Percentiles rank a stretch among this genome's conserved stretches.
phyloP scores from a whole-genome alignment of 106 monocot genomes.

The Chionographis japonica region DNA sequence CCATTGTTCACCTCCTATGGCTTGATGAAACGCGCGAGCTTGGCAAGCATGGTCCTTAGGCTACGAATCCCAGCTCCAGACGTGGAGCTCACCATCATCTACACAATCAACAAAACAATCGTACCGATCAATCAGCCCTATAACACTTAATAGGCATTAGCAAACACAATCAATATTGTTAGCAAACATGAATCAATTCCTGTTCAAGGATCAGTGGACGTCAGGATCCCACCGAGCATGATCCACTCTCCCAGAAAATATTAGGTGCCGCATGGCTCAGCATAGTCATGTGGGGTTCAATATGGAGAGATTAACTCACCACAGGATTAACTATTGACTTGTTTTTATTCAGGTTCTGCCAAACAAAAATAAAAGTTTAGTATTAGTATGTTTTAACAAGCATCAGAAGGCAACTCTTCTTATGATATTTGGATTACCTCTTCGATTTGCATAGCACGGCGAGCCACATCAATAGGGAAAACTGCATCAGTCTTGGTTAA shows the following conservation, averaged over 20 bases:
- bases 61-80: conserved; percentile 83
- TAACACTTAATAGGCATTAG: too few species aligned
- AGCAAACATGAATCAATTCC: neutral
- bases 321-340: conserved; percentile 73
- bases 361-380: neutral
- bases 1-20: conserved; percentile 24
- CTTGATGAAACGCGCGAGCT: conserved; percentile 72
- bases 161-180: neutral
- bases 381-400: neutral
- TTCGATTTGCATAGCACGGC: conserved; percentile 95
- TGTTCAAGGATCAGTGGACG: neutral
- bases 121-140: too few species aligned
- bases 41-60: conserved; percentile 68
- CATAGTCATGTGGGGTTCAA: too few species aligned
- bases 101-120: neutral
- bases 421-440: conserved; percentile 40
- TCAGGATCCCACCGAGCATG: neutral
- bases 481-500: conserved; percentile 89
- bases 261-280: too few species aligned
- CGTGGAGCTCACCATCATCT: conserved; percentile 98
- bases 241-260: neutral
- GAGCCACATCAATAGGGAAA: conserved; percentile 95
- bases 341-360: conserved; percentile 70
- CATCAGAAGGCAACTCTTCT: neutral
- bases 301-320: conserved; percentile 35